Evolutionary conservation across 2,329 filamentous ascomycete species (phyloP), one percentile per base, ranked within the genome.

Genomic region (Xylariomycetidae sp.): DNA sequence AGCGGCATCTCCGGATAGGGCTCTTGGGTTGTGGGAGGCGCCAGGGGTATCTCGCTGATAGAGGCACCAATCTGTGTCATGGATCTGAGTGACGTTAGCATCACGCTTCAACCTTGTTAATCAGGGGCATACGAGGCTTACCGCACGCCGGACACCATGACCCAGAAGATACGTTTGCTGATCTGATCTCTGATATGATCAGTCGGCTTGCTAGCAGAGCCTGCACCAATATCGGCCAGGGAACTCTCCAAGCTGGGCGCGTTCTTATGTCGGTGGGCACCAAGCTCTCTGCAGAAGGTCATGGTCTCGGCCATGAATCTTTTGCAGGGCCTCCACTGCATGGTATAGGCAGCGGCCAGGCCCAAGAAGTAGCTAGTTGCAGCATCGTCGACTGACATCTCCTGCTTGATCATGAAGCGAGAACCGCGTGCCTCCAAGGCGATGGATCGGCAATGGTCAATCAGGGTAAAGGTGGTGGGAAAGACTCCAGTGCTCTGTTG

Each of bases 151-250:
- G 88, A 75, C 41, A 92, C 78, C 46, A 88, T 71, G 15, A 85
- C 81, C 80, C 88, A 95, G 56, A 93, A 95, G 25, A 94, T 79
- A 42, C 83, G 75, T 54, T 84, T 82, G 29, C 82, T 77, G 29
- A 85, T 73, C 57, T 88, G 81, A 49, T 81, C 76, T 50, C 80
- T 79, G 32, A 88, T 73, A 30, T 82, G 79, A 47, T 85, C 80
- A 39, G 83, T 75, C 1, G 69, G 63, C 26, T 65, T 59, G 5
- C 60, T 59, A 7, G 66, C 60, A 2, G 54, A 53, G 48, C 61
- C 8, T 53, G 60, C 34, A 56, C 49, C 25, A 59, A 62, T 22
- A 52, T 58, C 19, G 54, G 52, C 35, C 10, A 43, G 10, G n/a
- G 35, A 30, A 6, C 35, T 22, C 10, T 32, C 40, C 6, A 42